A percentile compares a stretch with the other conserved stretches of the same genome.
These are phyloP conservation scores for Geranium brycei DNA, from an alignment of 345 rosid species.

Conservation along the genomic window DNA sequence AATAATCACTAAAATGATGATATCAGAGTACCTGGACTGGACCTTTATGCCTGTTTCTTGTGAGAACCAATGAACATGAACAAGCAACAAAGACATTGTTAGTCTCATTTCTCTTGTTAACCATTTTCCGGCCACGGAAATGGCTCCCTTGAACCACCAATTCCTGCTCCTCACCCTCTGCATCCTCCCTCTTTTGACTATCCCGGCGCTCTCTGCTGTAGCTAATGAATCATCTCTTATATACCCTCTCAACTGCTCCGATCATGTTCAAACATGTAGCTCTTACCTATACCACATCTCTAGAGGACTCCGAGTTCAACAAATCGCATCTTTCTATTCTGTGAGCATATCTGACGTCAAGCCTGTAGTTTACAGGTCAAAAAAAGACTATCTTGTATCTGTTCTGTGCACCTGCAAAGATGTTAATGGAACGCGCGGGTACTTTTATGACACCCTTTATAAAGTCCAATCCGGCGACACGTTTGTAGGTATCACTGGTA, in stretches of 20 bases:
- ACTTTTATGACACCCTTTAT: conserved; percentile 20
- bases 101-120: background rate
- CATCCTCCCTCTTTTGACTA: background rate
- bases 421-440: conserved; percentile 20
- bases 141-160: background rate
- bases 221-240: conserved; percentile 4
- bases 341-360: conserved; percentile 14
- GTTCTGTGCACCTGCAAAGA: conserved; percentile 27
- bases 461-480: conserved; percentile 7
- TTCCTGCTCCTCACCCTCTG: background rate
- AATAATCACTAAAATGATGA: no score
- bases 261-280: conserved; percentile 8
- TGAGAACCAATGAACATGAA: no score
- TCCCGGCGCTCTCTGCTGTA: background rate
- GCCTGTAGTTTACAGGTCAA: conserved; percentile 12
- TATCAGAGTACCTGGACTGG: background rate
- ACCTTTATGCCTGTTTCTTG: background rate
- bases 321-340: conserved; percentile 16
- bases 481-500: background rate
- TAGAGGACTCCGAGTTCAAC: conserved; percentile 5
- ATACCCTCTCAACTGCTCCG: conserved; percentile 18
- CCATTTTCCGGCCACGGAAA: background rate
- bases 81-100: background rate
- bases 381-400: conserved; percentile 16
- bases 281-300: conserved; percentile 22